Base-by-base conservation (phyloP, 2,329 filamentous ascomycete genomes). In the Erysiphe neolycopersici region DNA sequence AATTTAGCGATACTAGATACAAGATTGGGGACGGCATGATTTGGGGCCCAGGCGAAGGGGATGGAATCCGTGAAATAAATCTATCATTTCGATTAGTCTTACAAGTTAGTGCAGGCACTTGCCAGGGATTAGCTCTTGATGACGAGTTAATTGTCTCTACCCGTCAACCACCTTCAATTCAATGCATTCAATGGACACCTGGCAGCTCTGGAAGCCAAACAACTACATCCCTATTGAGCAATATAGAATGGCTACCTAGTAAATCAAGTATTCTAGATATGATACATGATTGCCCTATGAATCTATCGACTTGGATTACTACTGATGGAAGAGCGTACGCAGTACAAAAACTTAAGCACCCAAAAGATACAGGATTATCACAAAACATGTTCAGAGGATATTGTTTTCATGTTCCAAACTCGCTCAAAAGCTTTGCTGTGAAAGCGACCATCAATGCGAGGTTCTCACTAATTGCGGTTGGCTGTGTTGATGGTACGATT, bases 11-110 rank as follows among this genome's bases (percentile, higher is more conserved):
- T n/a, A 65, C 68, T 13, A 53, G 51, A 45, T 50, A 44, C 43
- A 53, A 56, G 45, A 51, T 53, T 31, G 69, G 71, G 1, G 73
- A 77, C 43, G 68, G 74, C 50, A 71, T 78, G 42, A 58, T 79
- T 12, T 73, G 79, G 59, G 81, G 81, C 0, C 73, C 79, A 1
- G 85, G 85, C 31, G 89, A 94, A 58, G 80, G 80, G 10, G 69
- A 69, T 41, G 82, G 82, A 3, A 76, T 93, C 42, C 72, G 74
- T 43, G 89, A 98, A 60, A 73, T 92, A 45, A 92, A 79, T 53
- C 69, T 98, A 41, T 79, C 83, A 11, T 98, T 98, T 60, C 73
- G 87, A 45, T 93, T 94, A 80, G 87, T 93, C 13, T 95, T 98
- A 55, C 91, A 92, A 57, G 83, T 98, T 16, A 89, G 98, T 60